Percentiles rank a stretch among this genome's conserved stretches.
These are phyloP conservation scores for Pyrenophora tritici-repentis DNA, from an alignment of 2,329 filamentous ascomycete species.

Conservation along the genomic window DNA sequence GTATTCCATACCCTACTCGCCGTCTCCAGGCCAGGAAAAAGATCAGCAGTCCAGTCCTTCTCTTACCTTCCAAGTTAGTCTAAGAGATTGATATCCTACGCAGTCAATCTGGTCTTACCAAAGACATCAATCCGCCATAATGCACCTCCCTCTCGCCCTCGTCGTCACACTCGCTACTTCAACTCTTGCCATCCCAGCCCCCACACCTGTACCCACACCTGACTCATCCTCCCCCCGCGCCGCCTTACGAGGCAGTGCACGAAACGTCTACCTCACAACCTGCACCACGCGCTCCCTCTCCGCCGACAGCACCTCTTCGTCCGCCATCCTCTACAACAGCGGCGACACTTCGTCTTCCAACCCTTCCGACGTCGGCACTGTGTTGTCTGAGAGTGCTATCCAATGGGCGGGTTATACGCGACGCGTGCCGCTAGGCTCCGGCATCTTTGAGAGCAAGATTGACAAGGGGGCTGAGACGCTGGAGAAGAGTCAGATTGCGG, in stretches of 20 bases:
- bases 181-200: not conserved
- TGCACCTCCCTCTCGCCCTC: no score
- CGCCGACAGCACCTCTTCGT: slow-evolving; percentile 7
- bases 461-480: slow-evolving; percentile 13
- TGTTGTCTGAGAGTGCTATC: not conserved
- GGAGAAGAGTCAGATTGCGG: slow-evolving; percentile 20
- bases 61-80: no score
- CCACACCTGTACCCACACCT: not conserved
- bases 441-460: slow-evolving; percentile 16
- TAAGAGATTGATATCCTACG: no score
- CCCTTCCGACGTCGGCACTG: slow-evolving; percentile 11
- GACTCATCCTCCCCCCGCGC: not conserved
- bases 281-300: slow-evolving; percentile 15
- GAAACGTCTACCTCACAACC: slow-evolving; percentile 20
- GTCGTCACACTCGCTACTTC: not conserved
- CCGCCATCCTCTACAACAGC: slow-evolving; percentile 16
- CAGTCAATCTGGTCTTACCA: no score
- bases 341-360: slow-evolving; percentile 2
- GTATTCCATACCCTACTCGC: no score
- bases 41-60: no score
- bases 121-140: no score
- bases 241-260: slow-evolving; percentile 4
- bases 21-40: no score
- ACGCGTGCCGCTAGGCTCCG: not conserved
- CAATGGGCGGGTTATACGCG: slow-evolving; percentile 11